Evolutionary conservation across 2,329 filamentous ascomycete species (phyloP).

Genomic region (Cryphonectria radicalis): DNA sequence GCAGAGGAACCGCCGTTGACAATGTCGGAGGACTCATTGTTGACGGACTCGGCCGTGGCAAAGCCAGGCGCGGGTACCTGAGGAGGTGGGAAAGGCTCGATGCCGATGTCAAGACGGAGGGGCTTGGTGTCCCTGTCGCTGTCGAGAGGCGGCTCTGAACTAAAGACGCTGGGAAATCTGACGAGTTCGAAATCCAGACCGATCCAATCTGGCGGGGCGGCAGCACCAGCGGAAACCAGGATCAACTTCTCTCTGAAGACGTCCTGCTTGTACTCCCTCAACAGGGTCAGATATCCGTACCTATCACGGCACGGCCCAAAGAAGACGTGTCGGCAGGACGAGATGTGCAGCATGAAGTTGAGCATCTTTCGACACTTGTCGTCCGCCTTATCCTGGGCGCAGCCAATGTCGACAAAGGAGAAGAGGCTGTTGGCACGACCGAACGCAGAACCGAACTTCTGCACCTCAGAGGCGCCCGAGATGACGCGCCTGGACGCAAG

Average conservation of each 20-base stretch:
- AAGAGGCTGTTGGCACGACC: slow-evolving; percentile 40
- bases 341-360: slow-evolving; percentile 39
- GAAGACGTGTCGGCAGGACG: slow-evolving; percentile 40
- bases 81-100: slow-evolving; percentile 24
- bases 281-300: slow-evolving; percentile 41
- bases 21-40: neutral
- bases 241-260: slow-evolving; percentile 36
- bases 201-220: slow-evolving; percentile 38
- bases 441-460: slow-evolving; percentile 41
- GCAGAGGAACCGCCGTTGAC: neutral
- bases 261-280: slow-evolving; percentile 40
- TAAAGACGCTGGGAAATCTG: slow-evolving; percentile 38
- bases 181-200: slow-evolving; percentile 37
- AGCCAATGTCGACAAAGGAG: slow-evolving; percentile 42
- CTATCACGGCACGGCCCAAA: slow-evolving; percentile 40
- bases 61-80: neutral
- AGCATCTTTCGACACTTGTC: slow-evolving; percentile 42
- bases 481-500: slow-evolving; percentile 37
- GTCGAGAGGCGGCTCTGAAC: slow-evolving; percentile 35
- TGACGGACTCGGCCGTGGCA: neutral
- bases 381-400: slow-evolving; percentile 42
- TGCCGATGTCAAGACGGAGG: slow-evolving; percentile 18
- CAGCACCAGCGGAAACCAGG: slow-evolving; percentile 39
- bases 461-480: slow-evolving; percentile 32
- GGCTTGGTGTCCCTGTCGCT: neutral